Conservation (phyloP, 148 eudicot species). For the Rheum nobile region DNA sequence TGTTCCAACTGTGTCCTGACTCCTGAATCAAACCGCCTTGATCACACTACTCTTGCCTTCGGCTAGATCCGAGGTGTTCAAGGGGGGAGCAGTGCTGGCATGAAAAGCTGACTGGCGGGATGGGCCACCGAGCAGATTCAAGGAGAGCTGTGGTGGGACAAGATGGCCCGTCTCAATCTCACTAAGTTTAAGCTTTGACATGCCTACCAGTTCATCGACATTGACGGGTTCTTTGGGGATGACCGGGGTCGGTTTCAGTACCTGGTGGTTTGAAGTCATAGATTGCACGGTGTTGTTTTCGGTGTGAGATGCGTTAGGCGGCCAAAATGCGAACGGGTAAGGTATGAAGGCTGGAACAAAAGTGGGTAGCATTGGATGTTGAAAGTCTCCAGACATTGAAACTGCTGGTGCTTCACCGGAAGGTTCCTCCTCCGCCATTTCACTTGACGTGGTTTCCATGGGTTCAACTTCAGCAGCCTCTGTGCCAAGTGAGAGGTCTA, state of each 20-base stretch:
- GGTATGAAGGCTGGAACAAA: constrained; percentile 43
- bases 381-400: constrained; percentile 10
- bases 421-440: constrained; percentile 17
- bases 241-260: constrained; percentile 48
- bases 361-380: constrained; percentile 28
- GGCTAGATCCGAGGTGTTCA: constrained; percentile 22
- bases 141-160: constrained; percentile 32
- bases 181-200: constrained; percentile 57
- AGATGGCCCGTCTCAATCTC: constrained; percentile 25
- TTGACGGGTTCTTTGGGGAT: constrained; percentile 51
- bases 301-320: constrained; percentile 23
- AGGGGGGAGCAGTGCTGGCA: constrained; percentile 30
- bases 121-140: constrained; percentile 42
- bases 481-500: constrained; percentile 59
- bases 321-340: constrained; percentile 50
- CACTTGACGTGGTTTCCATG: constrained; percentile 41
- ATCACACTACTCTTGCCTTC: constrained; percentile 32
- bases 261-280: constrained; percentile 25
- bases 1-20: too few species aligned
- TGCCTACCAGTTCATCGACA: constrained; percentile 61
- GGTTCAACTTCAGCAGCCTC: constrained; percentile 35
- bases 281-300: constrained; percentile 19
- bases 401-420: constrained; percentile 17
- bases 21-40: constrained; percentile 29
- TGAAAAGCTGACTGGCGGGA: constrained; percentile 79